phyloP scores from a whole-genome alignment of 495 filamentous ascomycete genomes.

The Choiromyces venosus region DNA sequence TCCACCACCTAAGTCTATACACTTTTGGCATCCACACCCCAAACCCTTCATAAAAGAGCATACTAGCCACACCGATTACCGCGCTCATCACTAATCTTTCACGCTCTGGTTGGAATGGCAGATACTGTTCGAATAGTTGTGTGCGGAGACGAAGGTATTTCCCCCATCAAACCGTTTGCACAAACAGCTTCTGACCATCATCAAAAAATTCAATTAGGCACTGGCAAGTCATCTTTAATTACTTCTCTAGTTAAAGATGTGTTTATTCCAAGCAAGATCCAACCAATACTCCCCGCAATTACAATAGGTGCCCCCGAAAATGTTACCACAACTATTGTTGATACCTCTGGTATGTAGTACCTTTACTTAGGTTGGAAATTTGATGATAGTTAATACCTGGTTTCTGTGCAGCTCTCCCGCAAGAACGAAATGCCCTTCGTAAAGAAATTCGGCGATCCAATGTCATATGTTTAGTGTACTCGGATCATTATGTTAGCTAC shows the following conservation, averaged over 20 bases:
- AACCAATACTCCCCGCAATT: constrained; percentile 86
- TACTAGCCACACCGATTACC: not conserved
- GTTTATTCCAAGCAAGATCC: constrained; percentile 89
- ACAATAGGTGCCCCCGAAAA: constrained; percentile 91
- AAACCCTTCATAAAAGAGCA: not conserved
- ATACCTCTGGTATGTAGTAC: constrained; percentile 60
- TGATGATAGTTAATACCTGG: constrained; percentile 5
- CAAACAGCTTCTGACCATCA: constrained; percentile 43
- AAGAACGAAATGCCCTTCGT: constrained; percentile 78
- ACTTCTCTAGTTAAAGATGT: constrained; percentile 85
- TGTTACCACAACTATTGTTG: constrained; percentile 91
- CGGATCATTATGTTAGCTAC: constrained; percentile 68
- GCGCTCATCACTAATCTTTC: not conserved
- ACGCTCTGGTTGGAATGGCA: constrained; percentile 11
- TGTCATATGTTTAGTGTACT: constrained; percentile 94
- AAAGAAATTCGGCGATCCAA: constrained; percentile 95
- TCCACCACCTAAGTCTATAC: not conserved
- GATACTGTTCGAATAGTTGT: constrained; percentile 81
- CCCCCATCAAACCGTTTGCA: constrained; percentile 52
- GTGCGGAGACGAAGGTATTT: constrained; percentile 78
- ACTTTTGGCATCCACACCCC: not conserved
- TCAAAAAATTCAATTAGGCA: constrained; percentile 39
- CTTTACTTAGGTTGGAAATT: not conserved
- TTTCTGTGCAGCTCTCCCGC: constrained; percentile 60
- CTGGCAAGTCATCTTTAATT: constrained; percentile 65